Evolutionary conservation across 331 rosid species (phyloP).

Genomic region (Dryas integrifolia): DNA sequence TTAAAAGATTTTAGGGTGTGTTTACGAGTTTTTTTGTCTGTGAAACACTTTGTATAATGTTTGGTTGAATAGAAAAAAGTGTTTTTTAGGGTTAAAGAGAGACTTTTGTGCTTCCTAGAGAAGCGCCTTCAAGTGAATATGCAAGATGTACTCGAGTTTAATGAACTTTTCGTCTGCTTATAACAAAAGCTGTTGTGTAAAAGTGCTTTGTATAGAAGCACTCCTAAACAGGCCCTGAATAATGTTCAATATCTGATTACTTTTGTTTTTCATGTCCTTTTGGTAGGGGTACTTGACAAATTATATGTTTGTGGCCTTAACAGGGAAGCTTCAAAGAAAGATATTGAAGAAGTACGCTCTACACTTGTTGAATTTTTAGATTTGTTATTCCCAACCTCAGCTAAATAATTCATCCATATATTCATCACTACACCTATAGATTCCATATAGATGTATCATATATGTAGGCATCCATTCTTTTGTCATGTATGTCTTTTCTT

Average conservation of each 20-base stretch:
- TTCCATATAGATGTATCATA: not conserved
- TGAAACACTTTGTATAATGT: not conserved
- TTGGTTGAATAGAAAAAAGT: no score
- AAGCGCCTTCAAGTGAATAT: not conserved
- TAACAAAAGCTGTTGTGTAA: not conserved
- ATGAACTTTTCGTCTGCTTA: not conserved
- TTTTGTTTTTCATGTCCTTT: slow-evolving; percentile 27
- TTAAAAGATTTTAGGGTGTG: not conserved
- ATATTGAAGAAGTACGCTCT: slow-evolving; percentile 70
- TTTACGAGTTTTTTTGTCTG: not conserved
- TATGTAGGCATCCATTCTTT: not conserved
- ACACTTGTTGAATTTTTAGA: slow-evolving; percentile 15
- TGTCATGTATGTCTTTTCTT: no score
- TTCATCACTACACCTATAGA: no score
- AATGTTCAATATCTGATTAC: not conserved
- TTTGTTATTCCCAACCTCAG: not conserved
- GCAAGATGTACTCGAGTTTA: not conserved
- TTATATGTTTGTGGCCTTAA: slow-evolving; percentile 62
- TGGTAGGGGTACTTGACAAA: slow-evolving; percentile 54
- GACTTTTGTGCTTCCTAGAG: no score
- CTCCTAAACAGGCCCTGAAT: not conserved
- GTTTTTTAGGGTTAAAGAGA: no score
- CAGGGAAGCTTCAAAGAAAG: slow-evolving; percentile 54
- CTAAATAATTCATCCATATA: slow-evolving; percentile 4
- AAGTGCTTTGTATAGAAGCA: not conserved